These are phyloP conservation scores for Lanmaoa rubissima DNA, from an alignment of 768 basidiomycete genomes.

Conservation along the genomic window DNA sequence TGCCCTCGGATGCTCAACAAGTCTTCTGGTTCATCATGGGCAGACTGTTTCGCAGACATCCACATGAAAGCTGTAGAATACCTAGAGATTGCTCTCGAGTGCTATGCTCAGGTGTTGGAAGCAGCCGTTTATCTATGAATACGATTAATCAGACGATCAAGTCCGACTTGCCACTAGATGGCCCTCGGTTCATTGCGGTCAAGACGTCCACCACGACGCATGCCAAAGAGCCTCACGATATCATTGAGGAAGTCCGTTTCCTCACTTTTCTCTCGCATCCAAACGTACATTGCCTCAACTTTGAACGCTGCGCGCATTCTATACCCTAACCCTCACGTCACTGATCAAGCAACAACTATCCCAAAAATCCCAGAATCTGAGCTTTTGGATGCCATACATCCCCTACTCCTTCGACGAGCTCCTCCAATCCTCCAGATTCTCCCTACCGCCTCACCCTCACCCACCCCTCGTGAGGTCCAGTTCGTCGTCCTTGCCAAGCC, in stretches of 20 bases:
- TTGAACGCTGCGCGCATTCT: neutral
- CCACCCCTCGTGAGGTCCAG: constrained; percentile 15
- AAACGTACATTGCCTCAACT: constrained; percentile 44
- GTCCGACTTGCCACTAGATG: constrained; percentile 1
- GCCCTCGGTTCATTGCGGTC: constrained; percentile 34
- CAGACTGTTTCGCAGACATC: too few relatives aligned
- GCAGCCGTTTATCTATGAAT: too few relatives aligned
- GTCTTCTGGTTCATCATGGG: too few relatives aligned
- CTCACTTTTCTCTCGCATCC: constrained; percentile 46
- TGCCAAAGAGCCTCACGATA: constrained; percentile 65
- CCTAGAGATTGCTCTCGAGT: too few relatives aligned
- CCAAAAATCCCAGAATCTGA: constrained; percentile 39
- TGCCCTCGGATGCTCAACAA: too few relatives aligned
- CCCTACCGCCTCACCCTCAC: neutral
- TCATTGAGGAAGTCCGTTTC: constrained; percentile 59
- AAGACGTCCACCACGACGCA: constrained; percentile 50
- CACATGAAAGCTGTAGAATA: too few relatives aligned
- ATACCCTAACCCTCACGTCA: constrained; percentile 1
- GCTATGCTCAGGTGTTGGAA: too few relatives aligned
- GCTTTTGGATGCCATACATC: constrained; percentile 71
- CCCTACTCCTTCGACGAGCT: constrained; percentile 49
- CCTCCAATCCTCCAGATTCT: constrained; percentile 36
- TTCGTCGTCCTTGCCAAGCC: constrained; percentile 59
- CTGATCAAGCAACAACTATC: constrained; percentile 47
- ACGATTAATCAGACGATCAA: too few relatives aligned